These are phyloP conservation scores for Ascodesmis nigricans DNA, from an alignment of 495 filamentous ascomycete species.

Conservation along the genomic window DNA sequence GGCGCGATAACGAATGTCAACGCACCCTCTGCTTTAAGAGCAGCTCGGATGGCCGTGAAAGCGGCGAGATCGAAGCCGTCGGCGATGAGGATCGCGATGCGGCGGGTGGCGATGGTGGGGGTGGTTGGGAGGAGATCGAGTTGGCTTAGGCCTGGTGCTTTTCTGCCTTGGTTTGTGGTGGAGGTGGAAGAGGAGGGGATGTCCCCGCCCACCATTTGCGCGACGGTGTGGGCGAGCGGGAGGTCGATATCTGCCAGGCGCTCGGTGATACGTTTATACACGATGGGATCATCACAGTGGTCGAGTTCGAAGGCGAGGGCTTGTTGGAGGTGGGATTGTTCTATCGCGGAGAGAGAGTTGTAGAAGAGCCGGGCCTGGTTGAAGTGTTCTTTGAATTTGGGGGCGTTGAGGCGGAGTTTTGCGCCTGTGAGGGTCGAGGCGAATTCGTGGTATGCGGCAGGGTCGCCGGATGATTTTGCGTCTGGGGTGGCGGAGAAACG, in stretches of 20 bases:
- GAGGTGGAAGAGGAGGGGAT: constrained; percentile 28
- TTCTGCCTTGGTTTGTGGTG: constrained; percentile 42
- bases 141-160: constrained; percentile 40
- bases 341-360: constrained; percentile 50
- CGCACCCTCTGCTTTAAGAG: constrained; percentile 37
- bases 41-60: constrained; percentile 40
- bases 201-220: constrained; percentile 44
- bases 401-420: constrained; percentile 44
- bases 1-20: constrained; percentile 51
- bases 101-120: constrained; percentile 47
- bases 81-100: constrained; percentile 56
- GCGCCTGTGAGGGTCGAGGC: constrained; percentile 42
- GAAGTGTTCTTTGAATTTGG: constrained; percentile 65
- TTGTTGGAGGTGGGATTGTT: constrained; percentile 45
- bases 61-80: constrained; percentile 55
- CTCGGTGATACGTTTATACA: constrained; percentile 50
- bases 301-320: constrained; percentile 70
- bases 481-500: constrained; percentile 43
- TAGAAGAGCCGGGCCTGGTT: constrained; percentile 49
- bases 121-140: constrained; percentile 37
- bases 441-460: constrained; percentile 49
- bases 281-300: constrained; percentile 68
- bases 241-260: constrained; percentile 55
- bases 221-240: constrained; percentile 45
- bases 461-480: constrained; percentile 26